phyloP scores from a whole-genome alignment of 1,284 basidiomycete genomes.

The Thecaphora thlaspeos region DNA sequence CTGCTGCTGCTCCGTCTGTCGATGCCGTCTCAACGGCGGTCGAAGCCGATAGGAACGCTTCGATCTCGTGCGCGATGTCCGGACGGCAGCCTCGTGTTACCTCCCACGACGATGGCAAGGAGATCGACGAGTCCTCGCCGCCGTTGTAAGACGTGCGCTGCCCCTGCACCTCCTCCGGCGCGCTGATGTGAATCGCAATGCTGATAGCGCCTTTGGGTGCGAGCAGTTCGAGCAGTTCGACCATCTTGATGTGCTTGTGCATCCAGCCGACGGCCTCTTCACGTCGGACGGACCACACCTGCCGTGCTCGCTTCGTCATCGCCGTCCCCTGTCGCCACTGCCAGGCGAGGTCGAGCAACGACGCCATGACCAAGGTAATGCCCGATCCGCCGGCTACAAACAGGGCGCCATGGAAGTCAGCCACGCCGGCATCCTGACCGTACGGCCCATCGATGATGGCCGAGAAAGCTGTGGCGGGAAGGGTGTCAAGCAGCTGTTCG shows the following conservation, averaged over 20 bases:
- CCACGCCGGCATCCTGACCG: constrained; percentile 24
- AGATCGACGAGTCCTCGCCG: constrained; percentile 7
- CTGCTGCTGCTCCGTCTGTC: not conserved
- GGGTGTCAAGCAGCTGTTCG: not conserved
- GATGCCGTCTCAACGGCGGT: constrained; percentile 7
- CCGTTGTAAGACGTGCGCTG: no score
- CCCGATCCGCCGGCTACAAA: constrained; percentile 42
- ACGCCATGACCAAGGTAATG: constrained; percentile 36
- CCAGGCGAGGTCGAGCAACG: constrained; percentile 33
- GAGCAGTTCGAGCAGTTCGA: constrained; percentile 17
- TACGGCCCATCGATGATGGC: constrained; percentile 48
- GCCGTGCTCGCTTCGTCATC: constrained; percentile 8
- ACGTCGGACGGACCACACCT: constrained; percentile 32
- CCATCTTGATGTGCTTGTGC: constrained; percentile 11
- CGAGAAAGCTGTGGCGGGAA: not conserved
- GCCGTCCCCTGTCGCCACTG: constrained; percentile 21
- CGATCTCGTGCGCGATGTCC: constrained; percentile 2
- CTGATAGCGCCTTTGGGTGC: constrained; percentile 14
- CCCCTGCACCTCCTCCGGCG: not conserved
- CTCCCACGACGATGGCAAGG: constrained; percentile 9
- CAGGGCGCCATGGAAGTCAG: constrained; percentile 18
- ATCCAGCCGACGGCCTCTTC: constrained; percentile 12
- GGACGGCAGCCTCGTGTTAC: constrained; percentile 15
- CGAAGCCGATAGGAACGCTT: not conserved
- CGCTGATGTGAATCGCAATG: constrained; percentile 25